Evolutionary conservation across 2,329 filamentous ascomycete genomes (phyloP), one percentile per base, ranked within the genome.

Genomic region (Ambrosiella cleistominuta): DNA sequence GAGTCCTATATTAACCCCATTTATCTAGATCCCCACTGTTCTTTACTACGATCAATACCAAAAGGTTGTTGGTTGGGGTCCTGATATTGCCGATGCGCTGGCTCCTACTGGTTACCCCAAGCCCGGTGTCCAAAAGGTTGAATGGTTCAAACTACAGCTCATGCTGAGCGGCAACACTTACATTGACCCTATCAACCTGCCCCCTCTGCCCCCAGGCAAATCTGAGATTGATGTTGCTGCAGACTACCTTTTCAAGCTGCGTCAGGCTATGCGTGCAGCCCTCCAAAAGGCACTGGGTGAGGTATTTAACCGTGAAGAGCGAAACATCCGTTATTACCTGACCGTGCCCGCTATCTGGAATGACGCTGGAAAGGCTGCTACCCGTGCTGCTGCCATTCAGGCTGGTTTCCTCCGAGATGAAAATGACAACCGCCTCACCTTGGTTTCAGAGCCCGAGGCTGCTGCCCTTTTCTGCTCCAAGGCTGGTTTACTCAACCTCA

Each of bases 271-370:
- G 90, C 83, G 93, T 65, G 86, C 89, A 62, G 89, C 95, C 66
- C 76, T 98, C 61, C 89, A 95, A 70, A 97, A 97, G 79, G 95
- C 90, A 1, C 77, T 97, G 37, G 93, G 93, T 57, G 93, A 97
- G 69, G 93, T 98, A 0, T 98, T 97, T 72, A 95, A 94, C 72
- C 80, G 93, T 70, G 93, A 97, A 74, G 93, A 97, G 75, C 85
- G 91, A 66, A 97, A 97, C 70, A 98, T 97, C 66, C 82, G 88
- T 65, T 97, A 97, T 72, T 97, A 96, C 70, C 76, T 98, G 65
- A 98, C 93, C 1, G 93, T 98, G n/a, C 93, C 93, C 17, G 93
- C 93, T 64, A 97, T 98, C 65, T 97, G 93, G 93, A 97, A 97
- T 70, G 93, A 97, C 73, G 91, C 93, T 51, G 93, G 90, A 65